phyloP scores from a whole-genome alignment of 495 filamentous ascomycete genomes.

The Chlorociboria aeruginascens region DNA sequence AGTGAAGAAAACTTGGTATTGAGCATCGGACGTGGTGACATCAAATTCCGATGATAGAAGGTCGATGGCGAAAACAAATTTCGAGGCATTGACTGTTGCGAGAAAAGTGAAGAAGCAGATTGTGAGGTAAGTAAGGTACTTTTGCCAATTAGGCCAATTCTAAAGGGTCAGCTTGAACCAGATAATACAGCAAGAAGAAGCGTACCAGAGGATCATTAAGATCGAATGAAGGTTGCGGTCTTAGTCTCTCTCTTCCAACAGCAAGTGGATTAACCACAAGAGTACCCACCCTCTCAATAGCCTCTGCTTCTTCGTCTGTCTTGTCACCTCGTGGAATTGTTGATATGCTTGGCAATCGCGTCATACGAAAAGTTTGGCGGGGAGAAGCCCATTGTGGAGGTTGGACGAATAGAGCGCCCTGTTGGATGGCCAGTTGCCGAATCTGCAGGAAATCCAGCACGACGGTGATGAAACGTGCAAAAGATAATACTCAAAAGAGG shows the following conservation, averaged over 20 bases:
- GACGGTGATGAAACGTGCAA: no score
- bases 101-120: conserved; percentile 16
- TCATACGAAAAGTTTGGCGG: neutral
- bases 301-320: no score
- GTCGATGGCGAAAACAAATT: neutral
- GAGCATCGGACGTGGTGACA: conserved; percentile 6
- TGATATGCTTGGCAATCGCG: no score
- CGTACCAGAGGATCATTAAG: no score
- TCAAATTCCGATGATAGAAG: neutral
- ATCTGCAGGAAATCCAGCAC: neutral
- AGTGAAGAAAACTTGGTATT: conserved; percentile 13
- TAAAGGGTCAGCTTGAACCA: neutral
- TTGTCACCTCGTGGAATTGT: no score
- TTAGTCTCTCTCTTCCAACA: no score
- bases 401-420: neutral
- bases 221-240: no score
- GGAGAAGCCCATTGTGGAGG: neutral
- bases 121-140: conserved; percentile 4
- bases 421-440: neutral
- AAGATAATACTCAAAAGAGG: no score
- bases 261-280: no score
- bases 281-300: no score
- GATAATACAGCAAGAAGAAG: no score
- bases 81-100: conserved; percentile 12
- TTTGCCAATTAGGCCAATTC: neutral